A percentile compares a stretch with the other conserved stretches of the same genome.
phyloP scores from a whole-genome alignment of 2,329 filamentous ascomycete species.

The Biscogniauxia mediterranea region DNA sequence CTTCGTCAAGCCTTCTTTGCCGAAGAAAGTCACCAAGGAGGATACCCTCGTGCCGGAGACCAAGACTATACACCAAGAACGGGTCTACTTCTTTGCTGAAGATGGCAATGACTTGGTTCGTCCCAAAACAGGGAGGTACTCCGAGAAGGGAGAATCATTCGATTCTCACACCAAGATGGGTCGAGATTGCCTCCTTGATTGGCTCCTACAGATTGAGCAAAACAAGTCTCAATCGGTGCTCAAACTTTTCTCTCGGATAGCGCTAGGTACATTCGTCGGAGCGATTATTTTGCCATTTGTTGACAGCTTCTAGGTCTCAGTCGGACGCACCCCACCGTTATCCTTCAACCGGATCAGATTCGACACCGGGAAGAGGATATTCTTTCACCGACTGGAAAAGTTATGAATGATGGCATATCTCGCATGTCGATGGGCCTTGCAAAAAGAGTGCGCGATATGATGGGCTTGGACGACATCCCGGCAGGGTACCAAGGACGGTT shows the following conservation, averaged over 20 bases:
- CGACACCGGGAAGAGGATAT: constrained; percentile 37
- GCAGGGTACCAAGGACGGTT: constrained; percentile 69
- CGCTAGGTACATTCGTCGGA: constrained; percentile 43
- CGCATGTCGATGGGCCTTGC: constrained; percentile 62
- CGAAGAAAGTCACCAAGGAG: constrained; percentile 39
- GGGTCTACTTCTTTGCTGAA: constrained; percentile 55
- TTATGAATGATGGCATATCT: constrained; percentile 68
- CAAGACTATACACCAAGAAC: constrained; percentile 37
- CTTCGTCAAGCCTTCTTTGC: constrained; percentile 38
- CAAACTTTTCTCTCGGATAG: constrained; percentile 59
- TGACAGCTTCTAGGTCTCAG: constrained; percentile 47
- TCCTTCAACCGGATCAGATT: constrained; percentile 49
- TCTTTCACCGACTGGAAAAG: constrained; percentile 37
- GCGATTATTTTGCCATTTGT: background rate
- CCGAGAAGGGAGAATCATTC: constrained; percentile 24
- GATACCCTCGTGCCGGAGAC: constrained; percentile 30
- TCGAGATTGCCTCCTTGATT: constrained; percentile 47
- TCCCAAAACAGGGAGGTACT: constrained; percentile 23
- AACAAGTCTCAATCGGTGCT: constrained; percentile 48
- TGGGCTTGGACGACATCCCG: constrained; percentile 55
- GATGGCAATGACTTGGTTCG: constrained; percentile 44
- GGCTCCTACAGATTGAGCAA: constrained; percentile 46
- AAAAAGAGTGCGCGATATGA: constrained; percentile 44
- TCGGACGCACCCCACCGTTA: constrained; percentile 45
- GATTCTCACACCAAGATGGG: constrained; percentile 27